Evolutionary conservation across 2,329 filamentous ascomycete genomes (phyloP), one percentile per base, ranked within the genome.

Genomic region (Stemphylium lycopersici): DNA sequence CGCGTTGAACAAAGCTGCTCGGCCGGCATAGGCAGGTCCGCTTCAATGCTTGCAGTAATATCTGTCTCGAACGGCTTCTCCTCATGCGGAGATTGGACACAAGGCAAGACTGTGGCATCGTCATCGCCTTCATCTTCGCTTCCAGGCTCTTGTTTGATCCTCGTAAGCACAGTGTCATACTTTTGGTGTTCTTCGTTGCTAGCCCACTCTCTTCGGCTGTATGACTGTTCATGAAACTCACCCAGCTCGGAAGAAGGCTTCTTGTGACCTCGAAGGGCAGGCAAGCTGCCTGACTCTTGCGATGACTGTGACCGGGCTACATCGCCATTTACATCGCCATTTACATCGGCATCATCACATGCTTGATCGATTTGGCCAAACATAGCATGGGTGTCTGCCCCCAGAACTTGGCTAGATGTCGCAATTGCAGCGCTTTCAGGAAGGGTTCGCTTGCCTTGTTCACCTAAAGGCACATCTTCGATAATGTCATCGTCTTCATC

Each of bases 401-500:
- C 65, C 13, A 70, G 41, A n/a, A 38, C 20, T 15, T 46, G 43
- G 5, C 56, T 56, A 18, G 24, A 24, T 3, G 40, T 10, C 7
- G 43, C 31, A 6, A 31, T 18, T 2, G 55, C 52, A 0, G 41
- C 33, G 1, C 31, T 18, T 10, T 43, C 31, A 6, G 38, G 41
- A 4, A 47, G 16, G 4, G 34, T 33, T 50, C 63, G 59, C 22
- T 52, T 55, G 22, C 55, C 34, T 6, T 33, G 34, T 43, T 43
- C 41, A 42, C 22, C 16, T 26, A 34, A 15, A 31, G 34, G 20
- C 2, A 41, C n/a, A 3, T 68, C 60, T 37, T 70, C 66, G 15
- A 65, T 57, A 6, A 65, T 16, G n/a, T 58, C 63, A 11, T 61
- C 67, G 20, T 62, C 62, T 43, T 73, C 70, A 20, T 73, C 72